Percentiles rank a stretch among this genome's conserved stretches.
These are phyloP conservation scores for Tylopilus intermedius DNA, from an alignment of 768 basidiomycete species.

Conservation along the genomic window DNA sequence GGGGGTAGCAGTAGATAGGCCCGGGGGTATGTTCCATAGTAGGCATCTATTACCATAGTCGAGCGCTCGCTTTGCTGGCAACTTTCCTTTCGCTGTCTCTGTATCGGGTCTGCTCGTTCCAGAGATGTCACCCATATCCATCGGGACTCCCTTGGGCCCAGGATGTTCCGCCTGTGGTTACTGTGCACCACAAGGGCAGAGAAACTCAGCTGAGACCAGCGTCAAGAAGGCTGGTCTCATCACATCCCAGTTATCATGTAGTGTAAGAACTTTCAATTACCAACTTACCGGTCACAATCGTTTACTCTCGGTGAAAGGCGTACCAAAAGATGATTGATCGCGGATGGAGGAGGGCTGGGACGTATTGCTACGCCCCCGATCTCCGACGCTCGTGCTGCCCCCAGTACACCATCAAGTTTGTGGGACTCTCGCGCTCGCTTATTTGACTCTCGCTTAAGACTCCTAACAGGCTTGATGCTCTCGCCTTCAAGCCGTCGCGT, in stretches of 20 bases:
- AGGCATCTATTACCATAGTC: not conserved
- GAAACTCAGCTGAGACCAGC: conserved; percentile 39
- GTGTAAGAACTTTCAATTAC: conserved; percentile 30
- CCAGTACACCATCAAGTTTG: conserved; percentile 88
- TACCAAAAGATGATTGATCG: conserved; percentile 82
- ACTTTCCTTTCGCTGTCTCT: not conserved
- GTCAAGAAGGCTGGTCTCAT: conserved; percentile 45
- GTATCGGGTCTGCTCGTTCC: not conserved
- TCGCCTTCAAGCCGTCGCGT: conserved; percentile 61
- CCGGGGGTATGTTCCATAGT: not conserved
- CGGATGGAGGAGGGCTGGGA: conserved; percentile 81
- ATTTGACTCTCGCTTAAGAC: conserved; percentile 14
- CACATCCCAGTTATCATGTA: conserved; percentile 50
- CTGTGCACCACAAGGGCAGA: conserved; percentile 51
- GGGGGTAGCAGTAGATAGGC: conserved; percentile 43
- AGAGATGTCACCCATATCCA: conserved; percentile 24
- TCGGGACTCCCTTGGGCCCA: conserved; percentile 24
- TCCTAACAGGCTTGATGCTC: conserved; percentile 55
- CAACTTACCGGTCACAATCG: not conserved
- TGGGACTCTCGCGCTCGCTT: conserved; percentile 10
- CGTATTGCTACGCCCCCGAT: conserved; percentile 86
- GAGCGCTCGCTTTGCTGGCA: not conserved
- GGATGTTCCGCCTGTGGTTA: conserved; percentile 57
- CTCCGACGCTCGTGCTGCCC: conserved; percentile 82
- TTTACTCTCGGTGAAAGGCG: conserved; percentile 37